phyloP scores from a whole-genome alignment of 2,329 filamentous ascomycete genomes.

The Dothistroma pini region DNA sequence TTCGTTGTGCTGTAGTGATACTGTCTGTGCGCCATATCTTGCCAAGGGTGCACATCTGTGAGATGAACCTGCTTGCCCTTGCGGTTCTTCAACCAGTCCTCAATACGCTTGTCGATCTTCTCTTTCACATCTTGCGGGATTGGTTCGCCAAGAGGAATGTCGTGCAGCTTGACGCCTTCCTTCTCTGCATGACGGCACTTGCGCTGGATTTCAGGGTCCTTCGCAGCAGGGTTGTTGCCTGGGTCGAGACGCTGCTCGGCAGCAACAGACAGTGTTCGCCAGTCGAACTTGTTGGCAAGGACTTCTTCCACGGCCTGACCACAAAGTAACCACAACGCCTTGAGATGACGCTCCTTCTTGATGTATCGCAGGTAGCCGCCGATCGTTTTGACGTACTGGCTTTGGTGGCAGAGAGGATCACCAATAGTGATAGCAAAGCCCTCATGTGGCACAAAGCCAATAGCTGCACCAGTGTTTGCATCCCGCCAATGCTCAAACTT shows the following conservation, averaged over 20 bases:
- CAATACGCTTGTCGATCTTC: constrained; percentile 68
- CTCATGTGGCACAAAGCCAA: constrained; percentile 74
- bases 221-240: constrained; percentile 61
- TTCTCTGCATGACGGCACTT: constrained; percentile 79
- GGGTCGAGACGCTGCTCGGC: constrained; percentile 86
- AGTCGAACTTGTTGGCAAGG: constrained; percentile 74
- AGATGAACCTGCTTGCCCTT: constrained; percentile 86
- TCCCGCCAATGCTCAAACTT: constrained; percentile 88
- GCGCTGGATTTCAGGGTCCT: constrained; percentile 63
- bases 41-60: constrained; percentile 85
- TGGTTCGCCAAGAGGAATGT: constrained; percentile 62
- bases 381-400: constrained; percentile 72
- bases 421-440: constrained; percentile 82
- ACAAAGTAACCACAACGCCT: constrained; percentile 87
- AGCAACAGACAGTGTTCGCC: constrained; percentile 83
- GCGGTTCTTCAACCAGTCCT: constrained; percentile 74
- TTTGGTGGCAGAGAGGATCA: constrained; percentile 76
- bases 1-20: constrained; percentile 78
- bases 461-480: constrained; percentile 69
- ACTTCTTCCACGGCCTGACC: constrained; percentile 74
- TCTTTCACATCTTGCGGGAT: constrained; percentile 63
- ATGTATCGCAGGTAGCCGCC: constrained; percentile 71
- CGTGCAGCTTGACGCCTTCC: constrained; percentile 76
- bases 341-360: constrained; percentile 65
- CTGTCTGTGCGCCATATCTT: constrained; percentile 75